phyloP scores from a whole-genome alignment of 129 eudicot genomes.

The Solidago caesia region DNA sequence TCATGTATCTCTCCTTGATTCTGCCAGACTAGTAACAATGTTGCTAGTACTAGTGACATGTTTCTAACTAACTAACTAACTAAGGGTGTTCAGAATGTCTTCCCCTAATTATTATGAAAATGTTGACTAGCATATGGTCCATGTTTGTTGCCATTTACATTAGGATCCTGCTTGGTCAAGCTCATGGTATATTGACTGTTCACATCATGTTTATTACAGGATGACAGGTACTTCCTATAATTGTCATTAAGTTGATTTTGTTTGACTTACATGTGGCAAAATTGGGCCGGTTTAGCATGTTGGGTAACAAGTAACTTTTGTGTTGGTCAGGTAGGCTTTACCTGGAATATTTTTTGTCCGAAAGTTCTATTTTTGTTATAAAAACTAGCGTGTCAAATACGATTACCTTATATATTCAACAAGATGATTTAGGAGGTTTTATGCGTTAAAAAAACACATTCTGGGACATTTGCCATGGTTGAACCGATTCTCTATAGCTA shows the following conservation, averaged over 20 bases:
- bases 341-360: not conserved
- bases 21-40: no score
- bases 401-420: not conserved
- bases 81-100: no score
- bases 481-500: not conserved
- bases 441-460: not conserved
- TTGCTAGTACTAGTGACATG: no score
- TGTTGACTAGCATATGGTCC: not conserved
- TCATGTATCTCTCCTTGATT: no score
- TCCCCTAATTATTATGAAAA: not conserved
- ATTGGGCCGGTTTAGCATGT: not conserved
- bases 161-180: slow-evolving; percentile 98
- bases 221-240: slow-evolving; percentile 57
- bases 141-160: slow-evolving; percentile 22
- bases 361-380: not conserved
- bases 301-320: not conserved
- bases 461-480: not conserved
- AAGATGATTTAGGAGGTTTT: not conserved
- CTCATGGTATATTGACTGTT: slow-evolving; percentile 66
- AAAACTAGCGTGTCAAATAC: not conserved
- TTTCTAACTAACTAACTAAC: no score
- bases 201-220: slow-evolving; percentile 74
- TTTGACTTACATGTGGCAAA: not conserved
- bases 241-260: not conserved
- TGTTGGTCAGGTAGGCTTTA: not conserved